Percentiles rank a stretch among this genome's conserved stretches.
Evolutionary conservation across 495 filamentous ascomycete species (phyloP).

Genomic region (Penicillium paxilli): DNA sequence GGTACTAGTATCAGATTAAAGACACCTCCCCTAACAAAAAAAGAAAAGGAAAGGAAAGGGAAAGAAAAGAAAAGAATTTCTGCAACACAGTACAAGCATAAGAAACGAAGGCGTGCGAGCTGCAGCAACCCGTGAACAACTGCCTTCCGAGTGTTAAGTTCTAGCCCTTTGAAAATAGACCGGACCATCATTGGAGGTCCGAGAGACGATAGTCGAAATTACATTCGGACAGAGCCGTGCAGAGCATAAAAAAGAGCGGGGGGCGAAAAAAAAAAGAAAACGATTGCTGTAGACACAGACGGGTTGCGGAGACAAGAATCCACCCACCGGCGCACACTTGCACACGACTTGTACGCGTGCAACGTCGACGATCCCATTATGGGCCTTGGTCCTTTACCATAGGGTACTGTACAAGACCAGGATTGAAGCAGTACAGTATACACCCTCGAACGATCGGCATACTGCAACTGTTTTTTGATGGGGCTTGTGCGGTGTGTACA

Average conservation of each 20-base stretch:
- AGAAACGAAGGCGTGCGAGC: not conserved
- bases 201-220: conserved; percentile 5
- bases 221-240: conserved; percentile 1
- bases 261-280: not conserved
- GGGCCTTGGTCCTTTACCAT: not conserved
- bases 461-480: not conserved
- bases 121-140: conserved; percentile 5
- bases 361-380: not conserved
- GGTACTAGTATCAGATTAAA: too few relatives aligned
- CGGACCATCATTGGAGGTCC: conserved; percentile 2
- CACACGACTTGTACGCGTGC: not conserved
- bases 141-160: not conserved
- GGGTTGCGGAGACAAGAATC: not conserved
- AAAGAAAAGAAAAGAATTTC: not conserved
- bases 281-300: not conserved
- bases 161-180: conserved; percentile 12
- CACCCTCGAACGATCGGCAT: not conserved
- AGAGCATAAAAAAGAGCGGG: not conserved
- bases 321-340: not conserved
- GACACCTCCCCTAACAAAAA: not conserved
- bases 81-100: not conserved
- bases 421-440: not conserved
- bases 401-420: too few relatives aligned
- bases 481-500: not conserved
- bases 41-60: not conserved